Base-by-base conservation (phyloP, 371 early-diverging fungal species). In the Mortierella polycephala region DNA sequence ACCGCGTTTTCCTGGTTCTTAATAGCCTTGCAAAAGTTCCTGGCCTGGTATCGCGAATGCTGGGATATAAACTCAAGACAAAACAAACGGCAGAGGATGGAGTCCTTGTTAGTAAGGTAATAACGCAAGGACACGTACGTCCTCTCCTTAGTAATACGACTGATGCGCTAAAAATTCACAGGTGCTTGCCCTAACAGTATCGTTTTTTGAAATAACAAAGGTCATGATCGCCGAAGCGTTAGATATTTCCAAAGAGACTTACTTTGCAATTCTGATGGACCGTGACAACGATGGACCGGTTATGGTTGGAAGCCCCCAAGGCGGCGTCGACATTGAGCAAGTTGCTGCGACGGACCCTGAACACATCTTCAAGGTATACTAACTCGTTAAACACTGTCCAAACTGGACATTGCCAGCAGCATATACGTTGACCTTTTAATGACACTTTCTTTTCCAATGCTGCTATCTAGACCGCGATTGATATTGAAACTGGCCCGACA, bases 241-340 rank as follows among this genome's bases (percentile, higher is more conserved):
- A 55, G 86, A 87, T 57, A 86, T 88, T 63, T 83, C 86, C 50
- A 83, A 87, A 50, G 91, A 91, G 69, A 88, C 84, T 72, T 91
- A 91, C 81, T 89, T 91, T 74, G 90, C 91, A 57, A 88, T 91
- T 61, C 70, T 89, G 64, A 82, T 86, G 85, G 91, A 91, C 83
- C 87, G 91, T 37, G 84, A 85, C n/a, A 82, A 85, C 57, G 82
- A 83, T 60, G 90, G 90, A 20, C 90, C 90, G 2, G 89, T 89
- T 51, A 81, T 91, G 69, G 84, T 91, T 45, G 91, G 88, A 46
- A 87, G 88, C 18, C 86, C 89, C 42, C 85, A 91, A 57, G 91
- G 91, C 39, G 90, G 90, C 37, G 83, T 91, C 82, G 89, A 90
- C 63, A 91, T 91, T 71, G 91, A 91, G 69, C 83, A 85, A 39